phyloP scores from a whole-genome alignment of 2,329 filamentous ascomycete genomes.

The Cladosporium sp. region DNA sequence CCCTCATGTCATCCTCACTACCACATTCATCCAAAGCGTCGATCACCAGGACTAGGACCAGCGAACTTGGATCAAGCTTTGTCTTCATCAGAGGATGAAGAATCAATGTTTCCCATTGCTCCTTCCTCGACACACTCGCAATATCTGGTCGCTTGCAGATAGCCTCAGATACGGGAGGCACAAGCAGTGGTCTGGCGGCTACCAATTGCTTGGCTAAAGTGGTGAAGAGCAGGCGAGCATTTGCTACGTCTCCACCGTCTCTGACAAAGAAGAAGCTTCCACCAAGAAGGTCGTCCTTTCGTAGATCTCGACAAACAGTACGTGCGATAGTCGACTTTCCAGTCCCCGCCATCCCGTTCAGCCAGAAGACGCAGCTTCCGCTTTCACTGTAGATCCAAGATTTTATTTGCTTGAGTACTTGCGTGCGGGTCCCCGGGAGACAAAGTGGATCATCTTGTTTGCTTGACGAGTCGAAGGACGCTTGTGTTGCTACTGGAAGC shows the following conservation, averaged over 20 bases:
- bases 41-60: constrained; percentile 26
- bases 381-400: constrained; percentile 25
- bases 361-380: constrained; percentile 35
- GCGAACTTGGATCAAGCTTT: too few species aligned
- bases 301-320: constrained; percentile 29
- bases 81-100: too few species aligned
- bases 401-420: constrained; percentile 28
- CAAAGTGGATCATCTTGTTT: too few species aligned
- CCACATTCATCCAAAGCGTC: constrained; percentile 39
- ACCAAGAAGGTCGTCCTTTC: constrained; percentile 16
- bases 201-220: constrained; percentile 22
- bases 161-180: too few species aligned
- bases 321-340: constrained; percentile 38
- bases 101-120: too few species aligned
- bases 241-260: constrained; percentile 18
- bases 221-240: constrained; percentile 20
- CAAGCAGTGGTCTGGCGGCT: not conserved
- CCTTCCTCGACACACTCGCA: too few species aligned
- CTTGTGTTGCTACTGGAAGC: too few species aligned
- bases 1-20: not conserved
- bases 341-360: constrained; percentile 19
- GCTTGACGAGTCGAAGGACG: too few species aligned
- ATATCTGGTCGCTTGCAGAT: too few species aligned
- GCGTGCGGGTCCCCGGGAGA: constrained; percentile 28
- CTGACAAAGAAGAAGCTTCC: constrained; percentile 29